phyloP scores from a whole-genome alignment of 345 rosid genomes.

The Cochlearia excelsa region DNA sequence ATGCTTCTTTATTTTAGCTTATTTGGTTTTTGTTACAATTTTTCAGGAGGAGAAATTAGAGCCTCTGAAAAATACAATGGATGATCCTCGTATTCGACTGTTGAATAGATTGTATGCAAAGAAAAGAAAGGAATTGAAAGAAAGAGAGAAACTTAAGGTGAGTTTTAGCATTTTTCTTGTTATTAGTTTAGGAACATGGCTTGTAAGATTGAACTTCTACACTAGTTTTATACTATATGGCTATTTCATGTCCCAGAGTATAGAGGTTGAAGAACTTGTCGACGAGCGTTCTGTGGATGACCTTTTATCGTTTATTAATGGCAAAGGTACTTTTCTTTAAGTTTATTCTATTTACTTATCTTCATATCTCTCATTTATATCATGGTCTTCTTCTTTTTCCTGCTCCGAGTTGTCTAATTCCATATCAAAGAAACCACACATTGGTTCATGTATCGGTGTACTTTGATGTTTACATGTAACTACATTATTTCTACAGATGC shows the following conservation, averaged over 20 bases:
- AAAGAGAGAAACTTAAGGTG: slow-evolving; percentile 76
- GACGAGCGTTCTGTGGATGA: slow-evolving; percentile 97
- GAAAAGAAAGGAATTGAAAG: slow-evolving; percentile 85
- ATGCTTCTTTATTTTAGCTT: slow-evolving; percentile 8
- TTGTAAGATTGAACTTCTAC: not conserved
- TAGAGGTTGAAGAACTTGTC: slow-evolving; percentile 70
- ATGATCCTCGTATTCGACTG: slow-evolving; percentile 91
- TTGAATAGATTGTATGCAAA: slow-evolving; percentile 86
- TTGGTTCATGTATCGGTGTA: slow-evolving; percentile 2
- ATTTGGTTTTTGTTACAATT: slow-evolving; percentile 4
- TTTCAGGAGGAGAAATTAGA: slow-evolving; percentile 90
- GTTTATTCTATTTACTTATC: slow-evolving; percentile 5
- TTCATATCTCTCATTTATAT: slow-evolving; percentile 1
- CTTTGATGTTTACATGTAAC: not conserved
- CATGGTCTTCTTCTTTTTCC: not conserved
- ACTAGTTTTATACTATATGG: slow-evolving; percentile 6
- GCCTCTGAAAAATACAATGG: slow-evolving; percentile 75
- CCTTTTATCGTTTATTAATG: slow-evolving; percentile 77
- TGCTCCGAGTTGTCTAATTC: slow-evolving; percentile 13
- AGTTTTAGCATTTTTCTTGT: not conserved
- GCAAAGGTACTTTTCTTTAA: slow-evolving; percentile 51
- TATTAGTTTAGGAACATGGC: slow-evolving; percentile 6
- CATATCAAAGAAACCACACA: slow-evolving; percentile 9
- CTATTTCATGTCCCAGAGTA: slow-evolving; percentile 44
- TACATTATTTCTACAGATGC: not conserved